Base-by-base conservation (phyloP, 139 green algal species). In the Haematococcus sp. region DNA sequence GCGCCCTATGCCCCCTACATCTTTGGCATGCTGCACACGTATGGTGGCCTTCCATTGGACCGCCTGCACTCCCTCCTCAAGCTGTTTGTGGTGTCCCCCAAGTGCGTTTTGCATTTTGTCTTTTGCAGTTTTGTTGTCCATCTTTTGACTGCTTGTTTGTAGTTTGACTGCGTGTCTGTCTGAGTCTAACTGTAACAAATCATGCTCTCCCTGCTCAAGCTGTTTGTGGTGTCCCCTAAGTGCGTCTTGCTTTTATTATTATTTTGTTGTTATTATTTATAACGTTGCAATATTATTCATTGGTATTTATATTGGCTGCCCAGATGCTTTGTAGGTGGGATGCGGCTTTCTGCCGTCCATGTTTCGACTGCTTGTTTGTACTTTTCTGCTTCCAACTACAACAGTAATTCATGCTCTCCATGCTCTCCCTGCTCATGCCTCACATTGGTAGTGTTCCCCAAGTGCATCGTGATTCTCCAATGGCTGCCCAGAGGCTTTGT, bases 401-500 rank as follows among this genome's bases (percentile, higher is more conserved):
- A n/a, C n/a, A n/a, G n/a, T n/a, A n/a, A n/a, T n/a, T n/a, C n/a
- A n/a, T n/a, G n/a, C n/a, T n/a, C n/a, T n/a, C n/a, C n/a, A n/a
- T 98, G 56, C 93, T 98, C 79, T 93, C 96, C 84, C 95, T 98
- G 90, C 86, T 98, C 44, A 94, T 95, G 60, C 95, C 97, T n/a
- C n/a, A n/a, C n/a, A 85, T 98, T 98, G 86, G 90, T 94, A n/a
- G 75, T 84, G 33, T 79, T 64, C 5, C 79, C 79, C 0, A 71
- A 71, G 65, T n/a, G n/a, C n/a, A n/a, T n/a, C n/a, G n/a, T n/a
- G n/a, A n/a, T n/a, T n/a, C n/a, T n/a, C n/a, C n/a, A n/a, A n/a
- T n/a, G n/a, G n/a, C n/a, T n/a, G n/a, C n/a, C n/a, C n/a, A n/a
- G n/a, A n/a, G n/a, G n/a, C n/a, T n/a, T n/a, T n/a, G n/a, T n/a